These are phyloP conservation scores for Nepenthes gracilis DNA, from an alignment of 148 eudicot species.

Conservation along the genomic window DNA sequence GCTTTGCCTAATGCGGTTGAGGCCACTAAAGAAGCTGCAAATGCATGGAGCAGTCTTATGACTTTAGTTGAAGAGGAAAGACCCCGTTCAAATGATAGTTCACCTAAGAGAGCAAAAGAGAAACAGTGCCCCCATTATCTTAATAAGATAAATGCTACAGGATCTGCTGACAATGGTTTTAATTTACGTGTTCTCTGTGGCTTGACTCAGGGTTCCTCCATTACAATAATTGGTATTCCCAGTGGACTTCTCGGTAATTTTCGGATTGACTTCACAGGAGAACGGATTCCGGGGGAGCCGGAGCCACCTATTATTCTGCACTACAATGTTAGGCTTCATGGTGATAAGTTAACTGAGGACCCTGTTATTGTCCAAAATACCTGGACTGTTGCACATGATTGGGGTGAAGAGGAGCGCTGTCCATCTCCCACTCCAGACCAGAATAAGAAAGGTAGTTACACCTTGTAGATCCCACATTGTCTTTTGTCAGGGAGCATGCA, in stretches of 20 bases:
- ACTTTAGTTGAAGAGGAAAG: conserved; percentile 65
- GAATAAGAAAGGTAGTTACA: conserved; percentile 57
- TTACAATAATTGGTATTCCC: conserved; percentile 86
- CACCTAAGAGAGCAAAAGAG: conserved; percentile 43
- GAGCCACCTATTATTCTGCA: conserved; percentile 90
- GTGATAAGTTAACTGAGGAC: conserved; percentile 83
- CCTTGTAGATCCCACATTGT: not conserved
- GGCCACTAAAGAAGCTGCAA: conserved; percentile 79
- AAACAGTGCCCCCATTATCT: conserved; percentile 95
- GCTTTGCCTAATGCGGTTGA: conserved; percentile 76
- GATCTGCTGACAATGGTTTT: conserved; percentile 42
- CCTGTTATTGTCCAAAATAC: conserved; percentile 97
- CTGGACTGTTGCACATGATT: conserved; percentile 91
- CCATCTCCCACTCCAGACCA: conserved; percentile 51
- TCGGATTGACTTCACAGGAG: conserved; percentile 75
- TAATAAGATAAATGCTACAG: conserved; percentile 64
- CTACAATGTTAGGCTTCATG: conserved; percentile 91
- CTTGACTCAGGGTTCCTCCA: conserved; percentile 86
- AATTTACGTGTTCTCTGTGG: conserved; percentile 84
- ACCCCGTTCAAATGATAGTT: conserved; percentile 43
- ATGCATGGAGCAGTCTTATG: conserved; percentile 83
- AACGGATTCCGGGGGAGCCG: conserved; percentile 87
- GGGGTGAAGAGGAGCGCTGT: conserved; percentile 97
- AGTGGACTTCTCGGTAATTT: conserved; percentile 87
- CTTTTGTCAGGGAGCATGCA: not conserved